These are phyloP conservation scores for Triglochin maritima DNA, from an alignment of 106 monocot genomes.

Conservation along the genomic window DNA sequence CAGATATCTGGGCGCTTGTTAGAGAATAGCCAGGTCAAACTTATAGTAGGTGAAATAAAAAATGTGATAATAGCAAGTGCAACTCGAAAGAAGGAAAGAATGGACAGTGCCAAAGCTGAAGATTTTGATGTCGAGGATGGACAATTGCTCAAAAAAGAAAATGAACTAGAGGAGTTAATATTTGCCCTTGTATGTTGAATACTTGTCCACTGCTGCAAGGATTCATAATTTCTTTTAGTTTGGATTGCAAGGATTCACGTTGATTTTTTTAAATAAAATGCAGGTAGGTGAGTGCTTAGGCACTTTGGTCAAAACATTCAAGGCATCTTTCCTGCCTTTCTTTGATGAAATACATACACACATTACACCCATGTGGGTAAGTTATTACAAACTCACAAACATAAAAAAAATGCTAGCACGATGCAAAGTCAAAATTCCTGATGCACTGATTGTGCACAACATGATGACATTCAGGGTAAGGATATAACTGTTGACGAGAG, in stretches of 20 bases:
- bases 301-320: slow-evolving; percentile 88
- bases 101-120: slow-evolving; percentile 82
- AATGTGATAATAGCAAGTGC: slow-evolving; percentile 80
- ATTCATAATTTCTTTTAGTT: too few species aligned
- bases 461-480: slow-evolving; percentile 38
- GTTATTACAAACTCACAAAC: slow-evolving; percentile 1
- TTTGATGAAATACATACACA: slow-evolving; percentile 84
- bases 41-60: slow-evolving; percentile 86
- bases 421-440: not conserved
- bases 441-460: not conserved
- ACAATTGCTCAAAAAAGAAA: slow-evolving; percentile 84
- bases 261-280: not conserved
- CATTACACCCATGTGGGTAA: slow-evolving; percentile 93
- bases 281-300: slow-evolving; percentile 92
- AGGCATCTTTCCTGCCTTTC: slow-evolving; percentile 78
- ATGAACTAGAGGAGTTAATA: slow-evolving; percentile 96
- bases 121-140: slow-evolving; percentile 99
- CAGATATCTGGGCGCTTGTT: slow-evolving; percentile 78
- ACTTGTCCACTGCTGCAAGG: too few species aligned
- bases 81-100: slow-evolving; percentile 70
- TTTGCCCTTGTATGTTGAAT: slow-evolving; percentile 57
- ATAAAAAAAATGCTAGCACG: not conserved
- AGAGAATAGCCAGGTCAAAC: slow-evolving; percentile 61
- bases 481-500: slow-evolving; percentile 83
- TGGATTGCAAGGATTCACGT: too few species aligned